Evolutionary conservation across 345 rosid species (phyloP), one percentile per base, ranked within the genome.

Genomic region (Euclidium syriacum): DNA sequence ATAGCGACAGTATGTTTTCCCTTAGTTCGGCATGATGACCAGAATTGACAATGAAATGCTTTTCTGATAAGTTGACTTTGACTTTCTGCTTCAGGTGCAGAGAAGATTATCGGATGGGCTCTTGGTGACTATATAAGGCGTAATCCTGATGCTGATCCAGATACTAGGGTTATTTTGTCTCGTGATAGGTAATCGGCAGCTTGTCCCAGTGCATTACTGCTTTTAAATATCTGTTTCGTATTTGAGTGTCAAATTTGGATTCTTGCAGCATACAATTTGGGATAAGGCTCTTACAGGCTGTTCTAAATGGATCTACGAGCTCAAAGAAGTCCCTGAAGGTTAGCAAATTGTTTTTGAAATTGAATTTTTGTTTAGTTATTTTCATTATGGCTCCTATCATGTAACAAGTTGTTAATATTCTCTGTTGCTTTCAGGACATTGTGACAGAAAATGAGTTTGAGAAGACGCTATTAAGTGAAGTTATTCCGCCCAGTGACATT

Each of bases 41-140:
- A 42, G 19, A 35, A 40, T 47, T 52, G 55, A 58, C 51, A 24
- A 36, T 12, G 18, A 6, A 16, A 34, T n/a, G 17, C 9, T 48
- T 46, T 52, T 65, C n/a, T 14, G 5, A 15, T 30, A 27, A 52
- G 18, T 41, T 19, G 43, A 8, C 18, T 62, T 52, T 54, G 19
- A 29, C 26, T 19, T 64, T 32, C 68, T 44, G 52, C 50, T 71
- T 64, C 76, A 88, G 98, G 82, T 77, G 90, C 88, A 46, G 98
- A 91, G 72, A 88, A 85, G 80, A 80, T 91, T 29, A 61, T 86
- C 66, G 95, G 92, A 58, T 91, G 90, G 96, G 96, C 89, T 65
- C 50, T 88, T 54, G 77, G 95, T 77, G 80, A 88, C 73, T 83
- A 91, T 79, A 52, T 85, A 70, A 84, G 80, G 88, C 81, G 79